Evolutionary conservation across 768 basidiomycete species (phyloP), one percentile per base, ranked within the genome.

Genomic region (Dictyophora rubrovolvata): DNA sequence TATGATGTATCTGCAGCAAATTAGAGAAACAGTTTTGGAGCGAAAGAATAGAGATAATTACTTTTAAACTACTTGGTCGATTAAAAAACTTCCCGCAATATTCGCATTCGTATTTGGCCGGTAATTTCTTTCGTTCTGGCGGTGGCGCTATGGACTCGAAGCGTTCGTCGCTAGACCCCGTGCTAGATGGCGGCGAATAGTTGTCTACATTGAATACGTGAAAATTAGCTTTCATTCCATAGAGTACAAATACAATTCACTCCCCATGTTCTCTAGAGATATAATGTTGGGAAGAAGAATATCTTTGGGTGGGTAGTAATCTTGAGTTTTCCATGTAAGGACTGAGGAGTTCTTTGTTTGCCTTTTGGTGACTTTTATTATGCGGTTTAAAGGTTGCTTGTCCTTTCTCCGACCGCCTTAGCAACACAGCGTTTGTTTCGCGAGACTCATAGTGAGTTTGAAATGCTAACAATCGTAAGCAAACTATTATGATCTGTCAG

Each of bases 1-100:
- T 88, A 62, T 87, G 70, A 70, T 91, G 89, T 63, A 89, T 90
- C 89, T 90, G 14, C 18, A 28, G 33, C 61, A 52, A 55, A 23
- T 36, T 53, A 59, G 55, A 62, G 57, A 57, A 37, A 21, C 3
- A 33, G 53, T 56, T 8, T 16, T n/a, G 8, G 53, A 33, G 49
- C 17, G 2, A 22, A 42, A 49, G 7, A 10, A 8, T 36, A 48
- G 42, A 36, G 53, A 17, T 54, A 53, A 60, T 56, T 62, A 86
- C 88, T 80, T 82, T 89, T 65, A 91, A 78, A 71, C 88, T 91
- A 62, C 87, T 89, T 0, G 88, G 88, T 22, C 88, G 79, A 66
- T 80, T 89, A 71, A 91, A 91, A 18, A 83, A 82, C 68, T 90
- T 91, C 28, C 84, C 83, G 68, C 88, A 91, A 69, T 86, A 88